Base-by-base conservation (phyloP, 2,329 filamentous ascomycete genomes). In the Magnaporthiopsis poae region DNA sequence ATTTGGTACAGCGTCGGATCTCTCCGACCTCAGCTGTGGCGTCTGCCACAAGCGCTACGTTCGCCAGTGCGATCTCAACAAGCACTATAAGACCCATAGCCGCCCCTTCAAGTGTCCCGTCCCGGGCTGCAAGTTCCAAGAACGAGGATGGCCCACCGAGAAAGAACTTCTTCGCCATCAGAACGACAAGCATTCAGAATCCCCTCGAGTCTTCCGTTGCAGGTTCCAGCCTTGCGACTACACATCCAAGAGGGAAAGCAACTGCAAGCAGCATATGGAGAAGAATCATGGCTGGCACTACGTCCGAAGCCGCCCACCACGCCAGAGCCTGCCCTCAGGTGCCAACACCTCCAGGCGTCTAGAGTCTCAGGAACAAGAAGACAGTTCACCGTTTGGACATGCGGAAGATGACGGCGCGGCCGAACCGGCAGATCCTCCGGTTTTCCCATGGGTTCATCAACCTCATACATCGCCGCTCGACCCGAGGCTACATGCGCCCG, bases 261-360 rank as follows among this genome's bases (percentile, higher is more conserved):
- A 93, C 75, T 91, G 88, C 82, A 92, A 92, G 77, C 90, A 92
- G 74, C 90, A 93, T 76, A 92, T 92, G 90, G 90, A 92, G 78
- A 92, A 92, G 75, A 85, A 88, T 1, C 90, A 93, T 73, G 83
- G 84, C 66, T 92, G 88, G 85, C 77, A 80, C 25, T 93, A 93
- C 71, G 80, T 89, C 68, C 86, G 89, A 67, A 90, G 88, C 60
- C 91, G 91, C 79, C 87, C 85, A 78, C 91, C 31, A 15, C 33
- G 33, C 8, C 39, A 25, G 11, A 60, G 59, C 59, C 59, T 25
- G 59, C 27, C 59, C 59, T 29, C 59, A 2, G 59, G n/a, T 8
- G 59, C 59, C 39, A 46, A 46, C 13, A 46, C 39, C 39, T 46
- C 39, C 1, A 13, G 13, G 18, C 15, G 15, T 5, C 39, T 46